phyloP scores from a whole-genome alignment of 805 yeast species.

The Tanozyma kutaoensis region DNA sequence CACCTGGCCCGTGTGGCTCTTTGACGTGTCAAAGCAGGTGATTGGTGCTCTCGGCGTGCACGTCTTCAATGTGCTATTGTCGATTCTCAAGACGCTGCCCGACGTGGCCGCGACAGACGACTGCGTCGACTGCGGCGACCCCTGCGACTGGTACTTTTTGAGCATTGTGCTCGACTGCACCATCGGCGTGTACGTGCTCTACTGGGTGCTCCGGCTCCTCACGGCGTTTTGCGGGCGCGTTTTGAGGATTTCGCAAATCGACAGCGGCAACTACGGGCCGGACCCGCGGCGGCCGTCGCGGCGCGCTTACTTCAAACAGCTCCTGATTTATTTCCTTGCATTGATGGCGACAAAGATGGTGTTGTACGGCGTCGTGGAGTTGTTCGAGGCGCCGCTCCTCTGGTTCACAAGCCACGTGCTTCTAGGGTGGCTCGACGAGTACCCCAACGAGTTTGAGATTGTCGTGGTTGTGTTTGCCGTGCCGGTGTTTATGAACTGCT shows the following conservation, averaged over 20 bases:
- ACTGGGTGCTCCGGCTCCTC: slow-evolving; percentile 34
- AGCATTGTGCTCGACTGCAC: slow-evolving; percentile 87
- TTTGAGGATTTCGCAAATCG: slow-evolving; percentile 22
- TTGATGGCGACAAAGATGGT: slow-evolving; percentile 53
- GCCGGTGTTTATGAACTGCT: slow-evolving; percentile 60
- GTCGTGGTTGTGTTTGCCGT: slow-evolving; percentile 77
- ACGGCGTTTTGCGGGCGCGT: slow-evolving; percentile 30
- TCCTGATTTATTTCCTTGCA: slow-evolving; percentile 53
- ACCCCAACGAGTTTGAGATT: slow-evolving; percentile 67
- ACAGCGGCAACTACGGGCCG: slow-evolving; percentile 51
- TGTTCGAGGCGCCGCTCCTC: slow-evolving; percentile 39
- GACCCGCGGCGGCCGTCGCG: slow-evolving; percentile 41
- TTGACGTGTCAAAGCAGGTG: slow-evolving; percentile 82
- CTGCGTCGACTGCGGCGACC: slow-evolving; percentile 26
- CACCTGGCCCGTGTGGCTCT: slow-evolving; percentile 81
- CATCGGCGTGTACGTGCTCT: slow-evolving; percentile 75
- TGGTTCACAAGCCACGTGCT: slow-evolving; percentile 56
- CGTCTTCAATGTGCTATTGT: slow-evolving; percentile 56
- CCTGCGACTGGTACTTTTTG: slow-evolving; percentile 92
- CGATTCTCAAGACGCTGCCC: slow-evolving; percentile 38
- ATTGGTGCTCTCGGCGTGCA: slow-evolving; percentile 82
- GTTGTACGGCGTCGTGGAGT: slow-evolving; percentile 47
- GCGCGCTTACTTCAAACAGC: slow-evolving; percentile 56
- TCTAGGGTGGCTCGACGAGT: slow-evolving; percentile 70
- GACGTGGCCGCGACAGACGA: neutral